Percentiles rank a stretch among this genome's conserved stretches.
These are phyloP conservation scores for Ceratocystis harringtonii DNA, from an alignment of 2,329 filamentous ascomycete species.

Conservation along the genomic window DNA sequence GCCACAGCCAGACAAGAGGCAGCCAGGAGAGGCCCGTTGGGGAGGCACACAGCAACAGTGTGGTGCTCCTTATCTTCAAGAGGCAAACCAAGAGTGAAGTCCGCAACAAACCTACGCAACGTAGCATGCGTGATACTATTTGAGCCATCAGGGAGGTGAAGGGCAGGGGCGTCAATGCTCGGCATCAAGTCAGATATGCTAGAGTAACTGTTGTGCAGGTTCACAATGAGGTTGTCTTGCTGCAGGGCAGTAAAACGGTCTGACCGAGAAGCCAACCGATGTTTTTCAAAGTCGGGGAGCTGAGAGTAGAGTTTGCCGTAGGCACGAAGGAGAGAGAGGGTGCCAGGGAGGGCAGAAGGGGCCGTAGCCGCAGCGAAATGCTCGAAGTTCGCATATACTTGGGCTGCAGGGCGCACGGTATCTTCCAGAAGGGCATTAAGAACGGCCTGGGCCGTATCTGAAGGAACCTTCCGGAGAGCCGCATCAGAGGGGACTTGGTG, in stretches of 20 bases:
- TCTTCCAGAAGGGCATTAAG: neutral
- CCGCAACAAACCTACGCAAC: conserved; percentile 24
- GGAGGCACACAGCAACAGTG: conserved; percentile 35
- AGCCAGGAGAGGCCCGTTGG: conserved; percentile 39
- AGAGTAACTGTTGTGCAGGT: conserved; percentile 24
- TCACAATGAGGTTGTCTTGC: conserved; percentile 18
- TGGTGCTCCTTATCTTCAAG: conserved; percentile 24
- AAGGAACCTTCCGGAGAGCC: neutral
- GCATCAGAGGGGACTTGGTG: neutral
- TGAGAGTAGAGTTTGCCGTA: conserved; percentile 7
- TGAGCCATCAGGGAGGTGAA: conserved; percentile 21
- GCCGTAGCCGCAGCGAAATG: neutral
- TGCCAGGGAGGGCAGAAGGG: conserved; percentile 4
- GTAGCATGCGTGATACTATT: conserved; percentile 24
- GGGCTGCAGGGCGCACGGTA: neutral
- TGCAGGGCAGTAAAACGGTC: neutral
- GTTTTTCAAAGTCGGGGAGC: conserved; percentile 9
- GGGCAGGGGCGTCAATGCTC: conserved; percentile 21
- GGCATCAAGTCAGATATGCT: conserved; percentile 29
- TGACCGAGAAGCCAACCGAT: neutral
- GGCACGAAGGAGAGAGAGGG: conserved; percentile 11
- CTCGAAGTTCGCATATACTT: neutral
- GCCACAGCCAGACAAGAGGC: conserved; percentile 34
- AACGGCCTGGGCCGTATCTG: neutral
- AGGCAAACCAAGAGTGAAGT: conserved; percentile 24